Evolutionary conservation across 257 asterid genomes (phyloP).

Genomic region (Cynanchum wilfordii): DNA sequence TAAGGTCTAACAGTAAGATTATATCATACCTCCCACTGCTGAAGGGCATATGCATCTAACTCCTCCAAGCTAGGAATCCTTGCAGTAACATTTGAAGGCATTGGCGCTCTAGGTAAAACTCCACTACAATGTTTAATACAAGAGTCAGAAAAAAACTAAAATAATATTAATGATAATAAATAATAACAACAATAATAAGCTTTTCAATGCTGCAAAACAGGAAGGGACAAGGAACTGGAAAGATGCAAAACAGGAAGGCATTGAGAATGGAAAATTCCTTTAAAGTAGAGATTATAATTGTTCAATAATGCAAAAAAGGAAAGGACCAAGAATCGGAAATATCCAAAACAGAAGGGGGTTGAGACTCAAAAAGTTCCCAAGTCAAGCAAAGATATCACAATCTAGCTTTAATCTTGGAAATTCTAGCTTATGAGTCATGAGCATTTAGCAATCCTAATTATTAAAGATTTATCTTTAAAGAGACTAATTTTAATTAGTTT

Average conservation of each 20-base stretch:
- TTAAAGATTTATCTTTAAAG: no score
- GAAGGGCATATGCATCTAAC: slow-evolving; percentile 76
- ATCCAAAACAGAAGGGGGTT: not conserved
- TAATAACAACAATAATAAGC: not conserved
- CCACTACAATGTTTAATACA: slow-evolving; percentile 56
- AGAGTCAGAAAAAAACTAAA: slow-evolving; percentile 14
- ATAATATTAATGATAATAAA: not conserved
- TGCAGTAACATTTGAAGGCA: slow-evolving; percentile 74
- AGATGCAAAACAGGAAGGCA: no score
- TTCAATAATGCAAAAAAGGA: not conserved
- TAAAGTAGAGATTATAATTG: not conserved
- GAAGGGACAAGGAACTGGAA: not conserved
- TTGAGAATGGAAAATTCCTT: not conserved
- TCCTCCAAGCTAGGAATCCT: slow-evolving; percentile 91
- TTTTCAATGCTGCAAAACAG: not conserved
- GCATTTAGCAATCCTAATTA: not conserved
- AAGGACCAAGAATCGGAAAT: not conserved
- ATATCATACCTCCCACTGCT: slow-evolving; percentile 90
- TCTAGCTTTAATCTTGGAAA: not conserved
- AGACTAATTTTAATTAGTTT: not conserved
- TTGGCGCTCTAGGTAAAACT: slow-evolving; percentile 87
- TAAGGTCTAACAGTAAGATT: slow-evolving; percentile 13
- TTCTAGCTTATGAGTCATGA: not conserved
- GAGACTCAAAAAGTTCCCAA: not conserved
- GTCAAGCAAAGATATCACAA: not conserved